Evolutionary conservation across 108 stramenopile species (phyloP).

Genomic region (Conticribra weissflogii): DNA sequence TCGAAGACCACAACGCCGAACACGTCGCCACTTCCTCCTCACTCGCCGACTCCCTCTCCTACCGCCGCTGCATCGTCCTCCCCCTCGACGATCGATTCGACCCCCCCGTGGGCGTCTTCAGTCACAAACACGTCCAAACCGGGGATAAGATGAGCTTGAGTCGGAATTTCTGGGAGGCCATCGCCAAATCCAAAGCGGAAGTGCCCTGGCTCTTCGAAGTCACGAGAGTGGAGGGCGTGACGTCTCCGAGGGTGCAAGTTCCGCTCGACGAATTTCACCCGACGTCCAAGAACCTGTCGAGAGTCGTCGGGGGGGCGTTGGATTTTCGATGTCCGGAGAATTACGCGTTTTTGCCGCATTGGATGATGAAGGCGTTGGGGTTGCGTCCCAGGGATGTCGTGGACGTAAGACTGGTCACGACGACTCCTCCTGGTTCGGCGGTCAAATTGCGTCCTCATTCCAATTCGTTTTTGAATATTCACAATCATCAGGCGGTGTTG

Average conservation of each 20-base stretch:
- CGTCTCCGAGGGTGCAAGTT: constrained; percentile 50
- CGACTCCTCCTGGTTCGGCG: constrained; percentile 71
- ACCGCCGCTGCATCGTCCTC: constrained; percentile 71
- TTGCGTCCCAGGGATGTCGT: constrained; percentile 84
- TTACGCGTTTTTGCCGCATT: constrained; percentile 84
- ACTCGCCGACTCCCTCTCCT: constrained; percentile 37
- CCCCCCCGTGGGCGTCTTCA: constrained; percentile 87
- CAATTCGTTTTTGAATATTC: constrained; percentile 68
- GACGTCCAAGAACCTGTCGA: constrained; percentile 44
- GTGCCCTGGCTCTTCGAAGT: constrained; percentile 86
- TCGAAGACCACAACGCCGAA: constrained; percentile 87
- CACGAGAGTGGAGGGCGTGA: constrained; percentile 71
- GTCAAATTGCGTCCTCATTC: constrained; percentile 82
- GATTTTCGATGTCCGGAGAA: constrained; percentile 93
- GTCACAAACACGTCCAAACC: constrained; percentile 82
- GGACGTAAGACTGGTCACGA: constrained; percentile 61
- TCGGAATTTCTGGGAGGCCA: constrained; percentile 71
- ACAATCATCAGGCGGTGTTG: constrained; percentile 87
- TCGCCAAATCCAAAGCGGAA: constrained; percentile 69
- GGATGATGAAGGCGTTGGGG: constrained; percentile 89
- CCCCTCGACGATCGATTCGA: constrained; percentile 83
- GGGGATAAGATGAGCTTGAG: constrained; percentile 89
- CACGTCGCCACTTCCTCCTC: constrained; percentile 62
- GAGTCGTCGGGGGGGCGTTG: constrained; percentile 80
- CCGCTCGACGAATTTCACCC: constrained; percentile 54